phyloP scores from a whole-genome alignment of 2,329 filamentous ascomycete genomes.

The Fusarium duplospermum region DNA sequence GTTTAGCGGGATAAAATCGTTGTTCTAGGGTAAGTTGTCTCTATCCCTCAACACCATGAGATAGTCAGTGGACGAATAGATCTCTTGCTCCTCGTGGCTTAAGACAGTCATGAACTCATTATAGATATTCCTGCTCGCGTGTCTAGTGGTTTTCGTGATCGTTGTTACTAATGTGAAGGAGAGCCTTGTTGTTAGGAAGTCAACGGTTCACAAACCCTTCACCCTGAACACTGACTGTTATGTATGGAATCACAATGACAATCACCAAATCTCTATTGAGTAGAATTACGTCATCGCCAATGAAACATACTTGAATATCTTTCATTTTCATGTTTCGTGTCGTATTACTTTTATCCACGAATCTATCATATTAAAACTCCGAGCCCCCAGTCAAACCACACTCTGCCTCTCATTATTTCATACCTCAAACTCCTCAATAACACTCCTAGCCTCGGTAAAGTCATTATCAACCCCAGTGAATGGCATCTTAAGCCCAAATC shows the following conservation, averaged over 20 bases:
- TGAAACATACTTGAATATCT: neutral
- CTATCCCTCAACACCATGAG: neutral
- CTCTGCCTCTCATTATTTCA: constrained; percentile 6
- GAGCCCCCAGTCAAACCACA: neutral
- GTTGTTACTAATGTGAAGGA: rapidly evolving
- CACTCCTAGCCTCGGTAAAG: constrained; percentile 60
- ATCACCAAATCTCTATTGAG: neutral
- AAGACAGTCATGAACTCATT: neutral
- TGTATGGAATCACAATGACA: neutral
- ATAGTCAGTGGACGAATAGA: neutral
- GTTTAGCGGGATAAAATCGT: neutral
- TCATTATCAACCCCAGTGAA: constrained; percentile 44
- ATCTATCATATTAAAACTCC: neutral
- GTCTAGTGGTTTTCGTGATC: rapidly evolving
- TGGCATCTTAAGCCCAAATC: constrained; percentile 48
- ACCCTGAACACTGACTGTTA: neutral
- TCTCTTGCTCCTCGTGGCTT: neutral
- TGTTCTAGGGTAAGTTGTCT: neutral
- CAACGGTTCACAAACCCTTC: rapidly evolving
- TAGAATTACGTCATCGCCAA: neutral
- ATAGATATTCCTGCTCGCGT: neutral
- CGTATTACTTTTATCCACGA: neutral
- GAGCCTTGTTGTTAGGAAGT: neutral
- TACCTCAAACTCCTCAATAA: constrained; percentile 61
- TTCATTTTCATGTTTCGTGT: neutral